Conservation (phyloP, 257 asterid genomes). For the Nicotiana obtusifolia region DNA sequence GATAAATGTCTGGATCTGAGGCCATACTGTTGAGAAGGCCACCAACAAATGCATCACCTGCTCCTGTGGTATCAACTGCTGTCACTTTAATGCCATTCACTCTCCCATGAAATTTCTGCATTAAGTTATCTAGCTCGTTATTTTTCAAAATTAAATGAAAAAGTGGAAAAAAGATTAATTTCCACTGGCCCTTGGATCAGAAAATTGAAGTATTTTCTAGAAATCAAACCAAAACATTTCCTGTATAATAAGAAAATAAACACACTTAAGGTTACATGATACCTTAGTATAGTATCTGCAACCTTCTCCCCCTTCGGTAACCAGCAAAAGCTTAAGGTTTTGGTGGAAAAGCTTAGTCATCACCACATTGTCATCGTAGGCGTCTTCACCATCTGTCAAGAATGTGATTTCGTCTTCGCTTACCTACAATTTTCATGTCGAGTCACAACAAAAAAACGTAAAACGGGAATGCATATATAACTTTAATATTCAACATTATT, state of each 20-base stretch:
- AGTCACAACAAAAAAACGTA: background rate
- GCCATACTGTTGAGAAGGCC: constrained; percentile 64
- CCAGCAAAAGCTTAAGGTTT: constrained; percentile 29
- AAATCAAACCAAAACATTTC: too few relatives aligned
- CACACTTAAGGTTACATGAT: too few relatives aligned
- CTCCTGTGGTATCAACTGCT: constrained; percentile 43
- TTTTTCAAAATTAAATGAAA: background rate
- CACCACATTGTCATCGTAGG: constrained; percentile 30
- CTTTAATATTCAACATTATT: too few relatives aligned
- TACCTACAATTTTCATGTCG: constrained; percentile 8
- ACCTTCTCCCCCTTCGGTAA: constrained; percentile 29
- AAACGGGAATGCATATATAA: too few relatives aligned
- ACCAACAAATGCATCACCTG: constrained; percentile 93
- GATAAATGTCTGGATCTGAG: constrained; percentile 38
- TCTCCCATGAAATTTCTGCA: constrained; percentile 30
- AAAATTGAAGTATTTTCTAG: too few relatives aligned
- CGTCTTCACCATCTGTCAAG: constrained; percentile 32
- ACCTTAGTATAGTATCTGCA: constrained; percentile 29
- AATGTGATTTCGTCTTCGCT: constrained; percentile 35
- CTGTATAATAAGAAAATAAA: too few relatives aligned
- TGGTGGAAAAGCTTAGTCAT: constrained; percentile 25
- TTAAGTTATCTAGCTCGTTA: background rate
- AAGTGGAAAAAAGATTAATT: too few relatives aligned
- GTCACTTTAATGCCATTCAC: constrained; percentile 22
- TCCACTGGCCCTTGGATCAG: too few relatives aligned